Conservation (phyloP, 2,329 filamentous ascomycete genomes). For the Ilyonectria mors-panacis region DNA sequence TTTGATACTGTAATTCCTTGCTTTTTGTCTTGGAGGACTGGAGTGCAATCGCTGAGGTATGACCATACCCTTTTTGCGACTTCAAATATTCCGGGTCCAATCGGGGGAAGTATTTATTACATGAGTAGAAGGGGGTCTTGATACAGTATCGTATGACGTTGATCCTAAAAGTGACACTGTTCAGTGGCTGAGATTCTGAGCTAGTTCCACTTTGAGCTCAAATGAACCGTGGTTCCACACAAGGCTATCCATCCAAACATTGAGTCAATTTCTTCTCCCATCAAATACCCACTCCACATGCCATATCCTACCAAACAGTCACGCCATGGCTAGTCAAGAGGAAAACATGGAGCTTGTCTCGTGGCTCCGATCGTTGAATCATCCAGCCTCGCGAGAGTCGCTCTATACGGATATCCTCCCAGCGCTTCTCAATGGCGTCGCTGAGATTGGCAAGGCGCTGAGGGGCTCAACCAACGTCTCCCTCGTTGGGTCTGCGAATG, state of each 20-base stretch:
- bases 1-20: no score
- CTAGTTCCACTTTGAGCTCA: not conserved
- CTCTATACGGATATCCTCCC: slow-evolving; percentile 61
- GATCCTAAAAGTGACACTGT: not conserved
- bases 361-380: slow-evolving; percentile 15
- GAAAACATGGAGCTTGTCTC: slow-evolving; percentile 20
- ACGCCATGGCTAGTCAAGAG: slow-evolving; percentile 10
- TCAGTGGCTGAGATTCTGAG: not conserved
- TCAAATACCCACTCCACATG: not conserved
- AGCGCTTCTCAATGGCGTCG: slow-evolving; percentile 61
- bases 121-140: no score
- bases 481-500: slow-evolving; percentile 65
- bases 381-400: slow-evolving; percentile 16
- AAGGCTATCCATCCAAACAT: not conserved
- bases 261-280: slow-evolving; percentile 6
- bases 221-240: not conserved
- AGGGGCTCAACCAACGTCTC: slow-evolving; percentile 63
- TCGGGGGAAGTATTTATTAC: no score
- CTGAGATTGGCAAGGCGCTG: slow-evolving; percentile 61
- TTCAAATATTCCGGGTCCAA: no score
- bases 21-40: no score
- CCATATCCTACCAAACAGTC: not conserved
- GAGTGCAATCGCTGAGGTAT: no score
- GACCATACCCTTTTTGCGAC: no score
- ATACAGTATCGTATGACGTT: not conserved